Conservation (phyloP, 768 basidiomycete genomes). For the Scleroderma bovista region DNA sequence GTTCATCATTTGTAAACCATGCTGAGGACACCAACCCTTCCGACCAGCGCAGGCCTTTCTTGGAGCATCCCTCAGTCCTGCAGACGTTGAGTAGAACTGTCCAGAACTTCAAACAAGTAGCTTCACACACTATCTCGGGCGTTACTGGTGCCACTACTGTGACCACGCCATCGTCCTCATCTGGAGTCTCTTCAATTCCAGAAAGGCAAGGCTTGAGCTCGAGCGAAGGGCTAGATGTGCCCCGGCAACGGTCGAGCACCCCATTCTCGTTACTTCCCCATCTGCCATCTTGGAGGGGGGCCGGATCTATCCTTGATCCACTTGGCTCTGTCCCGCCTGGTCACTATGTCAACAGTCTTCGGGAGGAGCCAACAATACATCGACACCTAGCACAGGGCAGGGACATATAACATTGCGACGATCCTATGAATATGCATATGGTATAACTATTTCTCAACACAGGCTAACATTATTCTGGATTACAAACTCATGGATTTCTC, state of each 20-base stretch:
- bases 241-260: slow-evolving; percentile 15
- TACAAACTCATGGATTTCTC: background rate
- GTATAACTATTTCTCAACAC: background rate
- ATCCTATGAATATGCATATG: background rate
- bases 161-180: slow-evolving; percentile 6
- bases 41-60: slow-evolving; percentile 24
- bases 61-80: slow-evolving; percentile 45
- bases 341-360: background rate
- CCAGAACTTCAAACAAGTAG: slow-evolving; percentile 39
- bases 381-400: slow-evolving; percentile 19
- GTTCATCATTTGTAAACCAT: slow-evolving; percentile 70
- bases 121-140: slow-evolving; percentile 26
- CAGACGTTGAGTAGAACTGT: slow-evolving; percentile 50
- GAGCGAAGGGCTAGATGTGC: slow-evolving; percentile 4
- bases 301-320: slow-evolving; percentile 17
- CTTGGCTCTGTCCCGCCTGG: background rate
- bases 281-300: slow-evolving; percentile 31
- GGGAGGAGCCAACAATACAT: slow-evolving; percentile 18
- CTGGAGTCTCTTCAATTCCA: slow-evolving; percentile 4
- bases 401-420: slow-evolving; percentile 18
- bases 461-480: background rate
- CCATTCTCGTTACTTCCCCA: slow-evolving; percentile 26
- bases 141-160: slow-evolving; percentile 6
- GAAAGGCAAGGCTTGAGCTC: slow-evolving; percentile 1
- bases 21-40: slow-evolving; percentile 27